phyloP scores from a whole-genome alignment of 2,329 filamentous ascomycete species.

The Berkeleyomyces basicola region DNA sequence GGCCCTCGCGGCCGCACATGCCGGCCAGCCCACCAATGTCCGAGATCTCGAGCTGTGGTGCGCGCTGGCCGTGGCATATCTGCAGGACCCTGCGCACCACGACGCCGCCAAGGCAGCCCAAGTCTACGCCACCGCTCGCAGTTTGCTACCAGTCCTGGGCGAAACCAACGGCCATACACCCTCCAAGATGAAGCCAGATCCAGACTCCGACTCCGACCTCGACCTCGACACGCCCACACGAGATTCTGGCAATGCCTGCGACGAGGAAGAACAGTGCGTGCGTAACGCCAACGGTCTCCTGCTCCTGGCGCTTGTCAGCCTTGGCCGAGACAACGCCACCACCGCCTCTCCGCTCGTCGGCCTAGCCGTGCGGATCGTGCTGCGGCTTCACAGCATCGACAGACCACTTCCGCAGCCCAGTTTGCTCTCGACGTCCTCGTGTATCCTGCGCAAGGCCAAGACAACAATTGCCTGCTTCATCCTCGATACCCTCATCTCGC shows the following conservation, averaged over 20 bases:
- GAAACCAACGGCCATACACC: neutral
- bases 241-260: conserved; percentile 23
- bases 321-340: conserved; percentile 39
- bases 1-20: conserved; percentile 28
- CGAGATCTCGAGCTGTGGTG: conserved; percentile 43
- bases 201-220: neutral
- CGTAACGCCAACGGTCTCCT: conserved; percentile 28
- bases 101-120: conserved; percentile 19
- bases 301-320: conserved; percentile 43
- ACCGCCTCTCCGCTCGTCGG: conserved; percentile 50
- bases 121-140: conserved; percentile 34
- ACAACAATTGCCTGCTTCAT: conserved; percentile 40
- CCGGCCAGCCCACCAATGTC: conserved; percentile 22
- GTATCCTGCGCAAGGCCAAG: conserved; percentile 14
- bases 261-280: conserved; percentile 27
- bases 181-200: neutral
- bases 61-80: conserved; percentile 38
- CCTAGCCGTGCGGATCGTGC: conserved; percentile 35
- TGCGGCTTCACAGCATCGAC: conserved; percentile 18
- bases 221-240: neutral
- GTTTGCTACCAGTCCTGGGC: conserved; percentile 26
- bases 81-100: conserved; percentile 28
- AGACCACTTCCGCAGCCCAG: neutral
- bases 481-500: conserved; percentile 41
- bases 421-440: conserved; percentile 12